phyloP scores from a whole-genome alignment of 805 yeast genomes.

The Wickerhamiella allomyrinae region DNA sequence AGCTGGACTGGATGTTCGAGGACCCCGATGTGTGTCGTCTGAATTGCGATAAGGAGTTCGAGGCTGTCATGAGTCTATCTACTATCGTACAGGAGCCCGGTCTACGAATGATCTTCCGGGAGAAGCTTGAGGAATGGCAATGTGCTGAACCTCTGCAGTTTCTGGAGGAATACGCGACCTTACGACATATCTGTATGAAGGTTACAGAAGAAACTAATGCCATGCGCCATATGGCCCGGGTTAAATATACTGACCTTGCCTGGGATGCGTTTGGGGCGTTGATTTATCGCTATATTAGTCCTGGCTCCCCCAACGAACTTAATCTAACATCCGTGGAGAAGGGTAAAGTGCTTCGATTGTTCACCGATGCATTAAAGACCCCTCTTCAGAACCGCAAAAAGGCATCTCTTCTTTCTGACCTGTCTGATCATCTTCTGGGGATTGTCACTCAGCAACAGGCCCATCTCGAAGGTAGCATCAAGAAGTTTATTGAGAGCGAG shows the following conservation, averaged over 20 bases:
- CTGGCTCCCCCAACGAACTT: slow-evolving; percentile 9
- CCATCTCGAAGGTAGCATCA: neutral
- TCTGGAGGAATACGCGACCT: slow-evolving; percentile 3
- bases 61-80: neutral
- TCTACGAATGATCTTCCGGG: slow-evolving; percentile 9
- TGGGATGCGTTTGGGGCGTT: neutral
- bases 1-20: neutral
- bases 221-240: slow-evolving; percentile 1
- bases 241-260: neutral
- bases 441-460: neutral
- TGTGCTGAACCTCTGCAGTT: slow-evolving; percentile 8
- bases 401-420: no score
- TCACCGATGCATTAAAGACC: no score
- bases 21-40: neutral
- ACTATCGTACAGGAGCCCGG: slow-evolving; percentile 13
- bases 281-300: neutral
- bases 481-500: neutral
- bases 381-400: no score
- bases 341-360: neutral
- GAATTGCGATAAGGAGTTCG: slow-evolving; percentile 1
- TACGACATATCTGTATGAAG: neutral
- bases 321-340: slow-evolving; percentile 5
- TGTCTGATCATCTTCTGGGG: neutral
- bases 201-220: neutral
- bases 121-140: slow-evolving; percentile 5